Percentiles rank a stretch among this genome's conserved stretches.
phyloP scores from a whole-genome alignment of 495 filamentous ascomycete species.

The Penicillium desertorum region DNA sequence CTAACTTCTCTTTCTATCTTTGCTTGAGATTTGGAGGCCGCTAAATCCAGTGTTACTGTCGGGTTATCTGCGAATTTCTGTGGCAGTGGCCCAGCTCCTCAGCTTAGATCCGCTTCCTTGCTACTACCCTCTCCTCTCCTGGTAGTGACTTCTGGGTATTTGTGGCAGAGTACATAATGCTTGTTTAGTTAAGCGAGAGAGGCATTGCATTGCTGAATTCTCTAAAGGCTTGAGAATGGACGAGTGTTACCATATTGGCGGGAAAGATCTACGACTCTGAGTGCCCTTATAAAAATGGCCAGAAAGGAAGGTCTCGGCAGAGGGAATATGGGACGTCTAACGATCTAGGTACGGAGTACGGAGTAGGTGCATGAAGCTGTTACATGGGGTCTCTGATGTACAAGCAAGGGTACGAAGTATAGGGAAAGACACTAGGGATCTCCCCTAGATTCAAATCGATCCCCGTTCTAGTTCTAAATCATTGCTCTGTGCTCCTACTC shows the following conservation, averaged over 20 bases:
- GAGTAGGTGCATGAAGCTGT: slow-evolving; percentile 3
- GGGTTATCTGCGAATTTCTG: background rate
- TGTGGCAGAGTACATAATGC: background rate
- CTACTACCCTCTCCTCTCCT: background rate
- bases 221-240: background rate
- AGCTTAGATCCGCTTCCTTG: background rate
- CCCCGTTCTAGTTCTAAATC: background rate
- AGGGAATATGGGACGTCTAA: background rate
- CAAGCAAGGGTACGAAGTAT: slow-evolving; percentile 7
- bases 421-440: background rate
- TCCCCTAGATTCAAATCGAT: slow-evolving; percentile 11
- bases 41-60: background rate
- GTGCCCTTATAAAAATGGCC: background rate
- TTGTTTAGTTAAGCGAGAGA: background rate
- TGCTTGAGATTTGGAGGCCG: background rate
- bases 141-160: background rate
- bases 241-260: background rate
- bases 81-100: background rate
- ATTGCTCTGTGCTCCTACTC: background rate
- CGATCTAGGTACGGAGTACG: background rate
- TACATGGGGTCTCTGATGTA: slow-evolving; percentile 9
- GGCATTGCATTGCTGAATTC: background rate
- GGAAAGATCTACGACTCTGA: background rate
- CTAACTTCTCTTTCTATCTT: background rate
- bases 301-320: background rate